Evolutionary conservation across 805 yeast genomes (phyloP).

Genomic region (Cyberlindnera xylosilytica): DNA sequence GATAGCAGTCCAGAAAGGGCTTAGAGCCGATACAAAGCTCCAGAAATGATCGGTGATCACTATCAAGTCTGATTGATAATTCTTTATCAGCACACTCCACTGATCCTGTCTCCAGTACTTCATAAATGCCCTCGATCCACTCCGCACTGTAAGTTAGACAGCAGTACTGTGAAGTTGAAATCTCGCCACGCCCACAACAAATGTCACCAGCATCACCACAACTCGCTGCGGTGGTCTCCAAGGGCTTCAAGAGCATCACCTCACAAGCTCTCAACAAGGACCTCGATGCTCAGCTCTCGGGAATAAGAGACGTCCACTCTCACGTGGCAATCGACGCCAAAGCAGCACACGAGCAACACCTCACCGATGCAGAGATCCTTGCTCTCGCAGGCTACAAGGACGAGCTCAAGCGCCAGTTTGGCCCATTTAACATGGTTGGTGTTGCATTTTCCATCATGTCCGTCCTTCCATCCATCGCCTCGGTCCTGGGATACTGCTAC

Average conservation of each 20-base stretch:
- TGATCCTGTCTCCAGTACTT: too few species aligned
- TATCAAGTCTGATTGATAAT: too few species aligned
- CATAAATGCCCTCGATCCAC: too few species aligned
- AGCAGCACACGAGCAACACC: conserved; percentile 17
- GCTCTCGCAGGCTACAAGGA: conserved; percentile 68
- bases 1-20: too few species aligned
- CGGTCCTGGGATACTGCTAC: conserved; percentile 49
- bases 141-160: too few species aligned
- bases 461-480: conserved; percentile 53
- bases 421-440: conserved; percentile 57
- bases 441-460: conserved; percentile 73
- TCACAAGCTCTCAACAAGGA: conserved; percentile 22
- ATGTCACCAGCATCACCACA: conserved; percentile 1
- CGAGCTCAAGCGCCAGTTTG: conserved; percentile 60
- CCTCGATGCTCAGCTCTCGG: conserved; percentile 17
- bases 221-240: conserved; percentile 13
- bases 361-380: conserved; percentile 27
- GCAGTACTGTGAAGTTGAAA: too few species aligned
- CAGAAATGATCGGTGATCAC: too few species aligned
- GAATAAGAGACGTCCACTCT: conserved; percentile 21
- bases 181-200: background rate
- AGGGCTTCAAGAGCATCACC: conserved; percentile 19
- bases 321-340: conserved; percentile 25
- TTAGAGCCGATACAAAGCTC: too few species aligned
- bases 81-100: too few species aligned